These are phyloP conservation scores for Amoebophrya sp. DNA, from an alignment of 169 alveolate species.

Conservation along the genomic window DNA sequence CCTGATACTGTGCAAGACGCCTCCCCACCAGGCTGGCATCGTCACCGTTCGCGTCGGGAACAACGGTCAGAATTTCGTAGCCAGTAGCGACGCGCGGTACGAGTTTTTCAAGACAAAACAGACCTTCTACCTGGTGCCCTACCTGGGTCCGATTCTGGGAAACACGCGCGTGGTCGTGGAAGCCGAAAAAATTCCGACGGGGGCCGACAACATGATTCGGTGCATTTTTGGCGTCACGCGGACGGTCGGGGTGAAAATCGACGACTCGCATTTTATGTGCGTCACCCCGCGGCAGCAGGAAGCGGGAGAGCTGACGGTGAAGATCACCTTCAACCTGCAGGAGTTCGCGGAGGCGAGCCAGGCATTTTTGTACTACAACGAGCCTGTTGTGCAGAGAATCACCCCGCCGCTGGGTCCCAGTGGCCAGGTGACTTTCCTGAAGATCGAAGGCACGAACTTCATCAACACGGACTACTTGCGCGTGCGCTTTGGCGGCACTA, in stretches of 20 bases:
- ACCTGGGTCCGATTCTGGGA: conserved; percentile 48
- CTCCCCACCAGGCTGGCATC: neutral
- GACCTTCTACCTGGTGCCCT: conserved; percentile 42
- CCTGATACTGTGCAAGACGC: conserved; percentile 29
- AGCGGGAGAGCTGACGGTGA: conserved; percentile 18
- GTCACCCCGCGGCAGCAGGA: neutral
- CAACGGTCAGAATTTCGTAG: conserved; percentile 44
- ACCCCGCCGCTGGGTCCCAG: conserved; percentile 28
- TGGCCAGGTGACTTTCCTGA: conserved; percentile 11
- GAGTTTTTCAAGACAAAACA: conserved; percentile 8
- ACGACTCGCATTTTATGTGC: neutral
- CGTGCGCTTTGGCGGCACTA: conserved; percentile 27
- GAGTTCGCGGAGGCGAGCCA: conserved; percentile 27
- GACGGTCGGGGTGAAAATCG: neutral
- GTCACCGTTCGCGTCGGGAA: conserved; percentile 38
- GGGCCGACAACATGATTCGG: neutral
- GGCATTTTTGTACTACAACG: neutral
- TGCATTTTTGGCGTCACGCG: neutral
- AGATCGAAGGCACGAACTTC: neutral
- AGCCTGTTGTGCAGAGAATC: neutral
- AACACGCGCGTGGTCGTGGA: conserved; percentile 38
- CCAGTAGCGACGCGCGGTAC: neutral
- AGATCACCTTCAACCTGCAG: conserved; percentile 19
- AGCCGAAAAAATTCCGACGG: neutral
- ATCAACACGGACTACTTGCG: conserved; percentile 6